phyloP scores from a whole-genome alignment of 2,329 filamentous ascomycete genomes.

The Calonectria naviculata region DNA sequence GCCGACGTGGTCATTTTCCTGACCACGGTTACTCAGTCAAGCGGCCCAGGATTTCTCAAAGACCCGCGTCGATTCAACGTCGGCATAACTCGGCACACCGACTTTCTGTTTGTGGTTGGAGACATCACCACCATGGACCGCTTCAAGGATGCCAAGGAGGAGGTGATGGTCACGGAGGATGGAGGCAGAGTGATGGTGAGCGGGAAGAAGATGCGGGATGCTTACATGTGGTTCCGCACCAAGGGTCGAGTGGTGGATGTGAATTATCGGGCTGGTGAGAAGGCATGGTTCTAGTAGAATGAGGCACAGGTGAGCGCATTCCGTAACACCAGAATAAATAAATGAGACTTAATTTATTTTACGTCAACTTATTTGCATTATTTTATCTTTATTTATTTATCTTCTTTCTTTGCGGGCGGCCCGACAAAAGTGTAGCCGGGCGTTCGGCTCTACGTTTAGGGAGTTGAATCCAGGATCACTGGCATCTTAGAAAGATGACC shows the following conservation, averaged over 20 bases:
- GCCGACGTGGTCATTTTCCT: slow-evolving; percentile 8
- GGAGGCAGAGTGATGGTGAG: neutral
- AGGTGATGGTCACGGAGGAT: neutral
- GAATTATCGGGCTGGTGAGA: neutral
- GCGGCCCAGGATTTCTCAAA: slow-evolving; percentile 14
- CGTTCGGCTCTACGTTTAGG: no score
- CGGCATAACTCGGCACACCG: slow-evolving; percentile 4
- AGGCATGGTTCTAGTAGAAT: neutral
- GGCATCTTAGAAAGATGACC: no score
- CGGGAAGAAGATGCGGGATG: slow-evolving; percentile 13
- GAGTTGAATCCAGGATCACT: no score
- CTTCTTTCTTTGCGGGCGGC: no score
- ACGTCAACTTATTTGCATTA: no score
- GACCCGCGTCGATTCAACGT: slow-evolving; percentile 14
- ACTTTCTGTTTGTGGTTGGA: slow-evolving; percentile 13
- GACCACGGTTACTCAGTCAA: slow-evolving; percentile 3
- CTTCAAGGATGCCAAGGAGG: neutral
- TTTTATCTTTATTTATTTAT: no score
- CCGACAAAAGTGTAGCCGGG: no score
- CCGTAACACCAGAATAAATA: no score
- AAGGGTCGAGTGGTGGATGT: neutral
- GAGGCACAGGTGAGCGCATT: no score
- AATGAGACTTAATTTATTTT: no score
- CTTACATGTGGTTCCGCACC: slow-evolving; percentile 1
- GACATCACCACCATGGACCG: slow-evolving; percentile 6